Base-by-base conservation (phyloP, 371 early-diverging fungal genomes). In the Vairimorpha necatrix region DNA sequence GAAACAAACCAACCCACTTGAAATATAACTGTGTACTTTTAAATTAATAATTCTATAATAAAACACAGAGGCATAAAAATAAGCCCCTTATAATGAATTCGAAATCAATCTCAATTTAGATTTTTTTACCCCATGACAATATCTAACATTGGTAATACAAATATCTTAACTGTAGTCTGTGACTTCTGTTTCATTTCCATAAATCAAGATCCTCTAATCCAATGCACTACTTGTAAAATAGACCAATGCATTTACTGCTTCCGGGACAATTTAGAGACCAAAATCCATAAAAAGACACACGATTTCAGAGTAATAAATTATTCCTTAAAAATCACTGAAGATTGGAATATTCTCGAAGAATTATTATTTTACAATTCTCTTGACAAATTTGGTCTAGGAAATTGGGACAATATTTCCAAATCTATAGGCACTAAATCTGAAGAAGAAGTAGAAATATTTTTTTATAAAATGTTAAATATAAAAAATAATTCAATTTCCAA, bases 281-380 rank as follows among this genome's bases (percentile, higher is more conserved):
- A 89, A 18, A 83, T 87, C 36, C 95, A 95, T 84, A 89, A 88
- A 77, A 89, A 89, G 67, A 88, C 87, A 84, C 96, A 96, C 76
- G 86, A 88, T 48, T 96, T 94, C 83, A 87, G 91, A 18, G 89
- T 94, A 46, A 89, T 92, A 79, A 89, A 88, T 78, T 77, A 81
- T 46, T 89, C 93, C 76, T 89, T 88, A 48, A 94, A 91, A 75
- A 91, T 91, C 74, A 89, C 89, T 24, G 85, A 86, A 24, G 88
- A 90, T 61, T 98, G 97, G 98, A 91, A 90, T 53, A 93, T 95
- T 6, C 92, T 96, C 70, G 98, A 98, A 80, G 96, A 98, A 85
- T 85, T 94, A 34, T 75, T 94, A 62, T 86, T 98, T 76, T 89
- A 95, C 38, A 94, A 95, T 77, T 93, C 91, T 2, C 87, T 93